Evolutionary conservation across 768 basidiomycete genomes (phyloP), one percentile per base, ranked within the genome.

Genomic region (Ephemerocybe angulata): DNA sequence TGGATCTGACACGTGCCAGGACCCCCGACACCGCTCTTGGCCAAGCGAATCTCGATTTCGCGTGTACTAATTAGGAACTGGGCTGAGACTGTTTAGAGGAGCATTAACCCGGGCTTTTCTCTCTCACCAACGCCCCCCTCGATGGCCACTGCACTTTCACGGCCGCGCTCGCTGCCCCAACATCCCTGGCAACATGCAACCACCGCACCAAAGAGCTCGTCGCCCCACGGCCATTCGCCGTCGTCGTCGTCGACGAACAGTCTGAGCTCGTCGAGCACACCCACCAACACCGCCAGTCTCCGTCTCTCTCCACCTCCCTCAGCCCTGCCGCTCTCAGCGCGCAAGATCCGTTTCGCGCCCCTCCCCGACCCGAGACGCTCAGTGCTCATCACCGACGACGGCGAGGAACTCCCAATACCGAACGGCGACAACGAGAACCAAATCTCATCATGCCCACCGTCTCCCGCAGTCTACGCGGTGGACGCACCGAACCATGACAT

Each of bases 281-380:
- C 35, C 42, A 28, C 44, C 50, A 17, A 35, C 48, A 29, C 58
- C n/a, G 35, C 33, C 47, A 7, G 21, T 28, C 48, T 29, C 54
- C 52, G 17, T 55, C 44, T 29, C 44, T 22, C 53, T 40, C 31
- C 51, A 50, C 30, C 29, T 30, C 48, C 19, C 52, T 25, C 54
- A 8, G 33, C 33, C 33, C 17, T 37, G 24, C 57, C 65, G 65
- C 19, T 70, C 72, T 44, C 53, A 10, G 10, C 44, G 6, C 21
- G 54, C 25, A 55, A 50, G 49, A 93, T 94, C 56, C 82, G 88
- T 57, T 94, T 94, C 58, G 92, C 93, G 0, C 93, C 93, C 1
- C 80, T 94, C 17, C 93, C 93, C 1, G 87, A 89, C 61, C 88
- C 89, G 1, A 76, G 82, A 22, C 76, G 82, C 49, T 76, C 80